phyloP scores from a whole-genome alignment of 2,329 filamentous ascomycete species.

The Grosmannia huntii region DNA sequence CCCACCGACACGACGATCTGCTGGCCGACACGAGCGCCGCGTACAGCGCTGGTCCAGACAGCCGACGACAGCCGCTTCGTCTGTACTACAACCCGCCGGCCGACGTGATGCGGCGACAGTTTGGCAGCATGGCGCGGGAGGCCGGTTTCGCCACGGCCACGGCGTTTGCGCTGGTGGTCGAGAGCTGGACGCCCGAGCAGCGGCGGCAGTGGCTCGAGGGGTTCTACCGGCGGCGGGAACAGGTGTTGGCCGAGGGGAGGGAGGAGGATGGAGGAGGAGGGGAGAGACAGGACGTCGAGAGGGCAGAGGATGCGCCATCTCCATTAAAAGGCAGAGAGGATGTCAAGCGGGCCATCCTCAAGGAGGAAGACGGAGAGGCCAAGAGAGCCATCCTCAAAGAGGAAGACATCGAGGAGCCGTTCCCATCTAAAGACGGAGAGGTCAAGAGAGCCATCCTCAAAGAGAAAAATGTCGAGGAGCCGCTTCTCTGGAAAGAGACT shows the following conservation, averaged over 20 bases:
- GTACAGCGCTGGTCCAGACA: constrained; percentile 9
- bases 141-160: constrained; percentile 65
- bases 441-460: not conserved
- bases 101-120: constrained; percentile 66
- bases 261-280: not conserved
- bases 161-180: constrained; percentile 82
- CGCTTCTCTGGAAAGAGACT: no score
- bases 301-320: not conserved
- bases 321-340: not conserved
- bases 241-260: constrained; percentile 4
- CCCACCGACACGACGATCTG: not conserved
- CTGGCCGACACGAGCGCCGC: constrained; percentile 38
- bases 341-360: not conserved
- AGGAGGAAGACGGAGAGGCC: not conserved
- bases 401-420: not conserved
- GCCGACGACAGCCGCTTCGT: constrained; percentile 19
- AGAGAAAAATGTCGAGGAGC: no score
- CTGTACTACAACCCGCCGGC: constrained; percentile 58
- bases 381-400: not conserved
- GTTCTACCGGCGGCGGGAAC: constrained; percentile 61
- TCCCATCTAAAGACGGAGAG: not conserved
- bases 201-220: constrained; percentile 63
- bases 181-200: constrained; percentile 78
- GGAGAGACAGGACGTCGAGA: not conserved
- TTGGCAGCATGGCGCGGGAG: constrained; percentile 76